phyloP scores from a whole-genome alignment of 2,329 filamentous ascomycete species.

The Alternaria metachromatica region DNA sequence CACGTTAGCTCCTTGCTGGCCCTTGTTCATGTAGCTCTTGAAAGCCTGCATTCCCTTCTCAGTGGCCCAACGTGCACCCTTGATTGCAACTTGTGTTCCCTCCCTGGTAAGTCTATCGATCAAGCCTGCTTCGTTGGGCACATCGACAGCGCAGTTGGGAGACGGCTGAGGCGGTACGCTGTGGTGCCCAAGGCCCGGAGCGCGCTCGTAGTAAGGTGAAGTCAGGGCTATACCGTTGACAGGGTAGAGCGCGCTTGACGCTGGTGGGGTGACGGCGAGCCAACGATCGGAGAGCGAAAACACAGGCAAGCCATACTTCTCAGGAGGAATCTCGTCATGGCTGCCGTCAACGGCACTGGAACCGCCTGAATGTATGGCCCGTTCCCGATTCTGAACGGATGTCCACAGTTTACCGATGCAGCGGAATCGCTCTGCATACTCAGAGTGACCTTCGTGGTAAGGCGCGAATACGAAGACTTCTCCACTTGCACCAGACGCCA shows the following conservation, averaged over 20 bases:
- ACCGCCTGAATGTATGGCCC: constrained; percentile 39
- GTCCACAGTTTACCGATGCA: constrained; percentile 96
- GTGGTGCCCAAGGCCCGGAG: constrained; percentile 63
- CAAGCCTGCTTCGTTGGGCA: constrained; percentile 73
- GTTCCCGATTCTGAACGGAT: constrained; percentile 66
- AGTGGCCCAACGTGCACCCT: constrained; percentile 76
- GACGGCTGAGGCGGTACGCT: constrained; percentile 73
- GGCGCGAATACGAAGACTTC: constrained; percentile 78
- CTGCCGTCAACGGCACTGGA: constrained; percentile 47
- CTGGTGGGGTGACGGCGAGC: constrained; percentile 78
- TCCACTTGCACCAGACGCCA: constrained; percentile 82
- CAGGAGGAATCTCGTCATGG: constrained; percentile 39
- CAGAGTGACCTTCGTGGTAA: constrained; percentile 34
- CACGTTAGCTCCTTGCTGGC: constrained; percentile 28
- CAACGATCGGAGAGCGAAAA: constrained; percentile 74
- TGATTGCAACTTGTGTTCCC: constrained; percentile 78
- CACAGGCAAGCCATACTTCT: constrained; percentile 66
- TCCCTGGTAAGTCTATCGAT: constrained; percentile 80
- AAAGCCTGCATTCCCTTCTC: constrained; percentile 79
- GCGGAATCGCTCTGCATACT: constrained; percentile 54
- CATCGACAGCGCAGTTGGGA: constrained; percentile 71
- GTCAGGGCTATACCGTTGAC: constrained; percentile 70
- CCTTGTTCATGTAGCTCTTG: constrained; percentile 78
- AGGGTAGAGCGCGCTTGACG: constrained; percentile 73
- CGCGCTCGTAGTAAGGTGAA: constrained; percentile 58